These are phyloP conservation scores for Malassezia japonica DNA, from an alignment of 1,284 basidiomycete species.

Conservation along the genomic window DNA sequence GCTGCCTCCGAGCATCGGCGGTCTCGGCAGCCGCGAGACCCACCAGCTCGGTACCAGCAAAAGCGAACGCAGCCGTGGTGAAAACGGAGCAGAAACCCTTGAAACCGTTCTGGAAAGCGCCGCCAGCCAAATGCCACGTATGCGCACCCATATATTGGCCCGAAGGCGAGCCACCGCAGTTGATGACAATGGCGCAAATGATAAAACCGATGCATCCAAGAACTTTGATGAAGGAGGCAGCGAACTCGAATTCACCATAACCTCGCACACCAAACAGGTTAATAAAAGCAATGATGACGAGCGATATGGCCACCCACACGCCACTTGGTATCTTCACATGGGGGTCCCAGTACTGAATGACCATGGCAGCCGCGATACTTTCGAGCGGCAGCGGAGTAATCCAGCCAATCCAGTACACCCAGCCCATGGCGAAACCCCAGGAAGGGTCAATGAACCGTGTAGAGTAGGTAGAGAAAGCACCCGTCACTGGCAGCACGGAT, in stretches of 20 bases:
- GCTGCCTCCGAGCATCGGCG: conserved; percentile 50
- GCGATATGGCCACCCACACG: conserved; percentile 36
- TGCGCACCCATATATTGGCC: conserved; percentile 21
- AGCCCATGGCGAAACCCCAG: conserved; percentile 39
- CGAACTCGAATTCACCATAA: conserved; percentile 44
- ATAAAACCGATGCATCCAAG: conserved; percentile 42
- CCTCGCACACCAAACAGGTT: conserved; percentile 44
- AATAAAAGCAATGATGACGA: conserved; percentile 31
- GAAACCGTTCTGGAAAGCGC: conserved; percentile 27
- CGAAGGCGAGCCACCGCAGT: conserved; percentile 35
- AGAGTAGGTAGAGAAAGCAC: conserved; percentile 43
- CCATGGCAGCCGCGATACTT: conserved; percentile 36
- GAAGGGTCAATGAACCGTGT: conserved; percentile 43
- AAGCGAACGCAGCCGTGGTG: conserved; percentile 28
- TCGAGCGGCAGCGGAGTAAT: conserved; percentile 37
- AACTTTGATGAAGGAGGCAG: conserved; percentile 38
- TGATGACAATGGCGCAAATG: conserved; percentile 40
- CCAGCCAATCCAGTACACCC: conserved; percentile 41
- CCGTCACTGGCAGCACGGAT: conserved; percentile 38
- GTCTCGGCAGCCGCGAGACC: conserved; percentile 60
- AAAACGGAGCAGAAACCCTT: conserved; percentile 31
- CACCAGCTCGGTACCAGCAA: conserved; percentile 52
- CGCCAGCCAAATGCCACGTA: conserved; percentile 43
- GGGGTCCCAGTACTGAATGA: conserved; percentile 37
- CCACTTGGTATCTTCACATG: conserved; percentile 24